Evolutionary conservation across 1,284 basidiomycete genomes (phyloP), one percentile per base, ranked within the genome.

Genomic region (Chalciporus piperatoides): DNA sequence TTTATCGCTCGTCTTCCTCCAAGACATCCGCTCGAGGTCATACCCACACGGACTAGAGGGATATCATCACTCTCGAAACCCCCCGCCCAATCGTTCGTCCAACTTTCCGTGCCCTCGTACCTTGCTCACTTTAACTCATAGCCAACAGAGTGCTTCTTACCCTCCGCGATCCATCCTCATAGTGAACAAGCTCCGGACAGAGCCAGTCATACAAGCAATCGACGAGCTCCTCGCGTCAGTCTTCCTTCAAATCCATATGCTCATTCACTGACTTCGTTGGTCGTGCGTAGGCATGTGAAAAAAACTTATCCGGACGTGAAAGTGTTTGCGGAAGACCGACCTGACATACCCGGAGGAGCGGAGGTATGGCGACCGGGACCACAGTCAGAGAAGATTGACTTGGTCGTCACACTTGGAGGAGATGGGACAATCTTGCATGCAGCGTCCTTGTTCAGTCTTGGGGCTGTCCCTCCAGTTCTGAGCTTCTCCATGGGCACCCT

Each of bases 401-500:
- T 98, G 7, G 86, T 97, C 12, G 81, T 98, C 27, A 97, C 95
- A 0, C 71, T 98, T 1, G 95, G 95, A 43, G 95, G 95, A 21
- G 95, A 98, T 64, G 95, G 95, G 2, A 97, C 96, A 2, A 95
- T 98, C 43, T 77, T 98, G 3, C 94, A 97, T 64, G 92, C 93
- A 0, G 95, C 94, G 4, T 92, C 92, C 21, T 73, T 98, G 6
- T 98, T 98, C 68, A 90, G 86, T 59, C 75, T 80, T 7, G 89
- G 88, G 28, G 87, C 91, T 19, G 94, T 97, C 11, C 95, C 95
- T 1, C 95, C 96, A 0, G 94, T 98, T 0, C 73, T 98, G 32
- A 95, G 92, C 63, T 97, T 98, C 70, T 94, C 90, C 0, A 92
- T 97, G 90, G 96, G 95, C 6, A 95, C 92, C 1, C 75, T 98